Base-by-base conservation (phyloP, 2,329 filamentous ascomycete genomes). In the Microcyclosporella mali region DNA sequence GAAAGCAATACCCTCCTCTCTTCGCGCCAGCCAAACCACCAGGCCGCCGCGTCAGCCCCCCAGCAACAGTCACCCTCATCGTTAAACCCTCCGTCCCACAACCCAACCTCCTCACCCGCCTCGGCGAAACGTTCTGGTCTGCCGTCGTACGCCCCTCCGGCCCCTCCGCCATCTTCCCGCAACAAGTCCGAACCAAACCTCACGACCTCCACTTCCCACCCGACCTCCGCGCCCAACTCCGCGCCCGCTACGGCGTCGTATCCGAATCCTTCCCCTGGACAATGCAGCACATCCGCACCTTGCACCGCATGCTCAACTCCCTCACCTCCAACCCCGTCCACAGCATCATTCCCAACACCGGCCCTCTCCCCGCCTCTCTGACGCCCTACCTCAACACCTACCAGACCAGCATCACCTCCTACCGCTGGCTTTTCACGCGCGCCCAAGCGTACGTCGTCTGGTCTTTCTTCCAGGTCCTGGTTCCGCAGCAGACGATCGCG, bases 301-400 rank as follows among this genome's bases (percentile, higher is more conserved):
- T 65, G 6, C 62, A 64, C 40, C 59, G 62, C 28, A 59, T 65
- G 55, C 56, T 59, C 36, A 63, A 63, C 51, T 63, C 60, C 1
- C 42, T 50, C 43, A 46, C 49, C 25, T 52, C 47, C 19, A 41
- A 50, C 14, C 53, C 55, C 9, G 19, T 41, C 11, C 56, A 60
- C 34, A 54, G 50, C 19, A 50, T 65, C 7, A 54, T 65, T n/a
- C 60, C 61, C 0, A 40, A 36, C 2, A 38, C 46, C 4, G 53
- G 54, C 7, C 49, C 43, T 4, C 36, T 63, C 2, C 56, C 58
- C 4, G 29, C 40, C 0, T 37, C 48, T 14, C 49, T 61, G 10
- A 36, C 32, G 8, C 17, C 42, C 7, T 42, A 52, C 11, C 38
- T 55, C 9, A 49, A 51, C 18, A 45, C 41, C 2, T 43, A 36